phyloP scores from a whole-genome alignment of 2,329 filamentous ascomycete species.

The Botryotinia globosa region DNA sequence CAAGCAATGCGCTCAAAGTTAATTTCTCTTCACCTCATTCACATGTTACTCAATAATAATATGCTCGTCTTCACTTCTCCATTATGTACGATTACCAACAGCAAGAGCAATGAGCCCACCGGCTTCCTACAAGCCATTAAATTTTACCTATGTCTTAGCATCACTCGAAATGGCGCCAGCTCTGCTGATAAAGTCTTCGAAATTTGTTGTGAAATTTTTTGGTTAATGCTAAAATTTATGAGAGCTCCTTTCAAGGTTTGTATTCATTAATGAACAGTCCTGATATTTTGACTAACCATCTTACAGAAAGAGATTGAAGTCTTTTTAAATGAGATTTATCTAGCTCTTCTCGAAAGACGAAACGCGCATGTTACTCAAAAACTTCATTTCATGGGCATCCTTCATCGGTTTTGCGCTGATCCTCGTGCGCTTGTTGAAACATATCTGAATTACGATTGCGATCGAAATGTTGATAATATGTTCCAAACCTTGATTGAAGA shows the following conservation, averaged over 20 bases:
- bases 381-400: constrained; percentile 81
- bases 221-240: constrained; percentile 93
- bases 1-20: constrained; percentile 98
- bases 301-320: constrained; percentile 90
- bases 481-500: constrained; percentile 95
- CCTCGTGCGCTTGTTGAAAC: constrained; percentile 87
- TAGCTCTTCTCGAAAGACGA: constrained; percentile 84
- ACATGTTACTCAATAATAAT: constrained; percentile 93
- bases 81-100: constrained; percentile 86
- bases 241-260: constrained; percentile 85
- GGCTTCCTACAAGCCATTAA: constrained; percentile 93
- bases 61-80: constrained; percentile 88
- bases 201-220: constrained; percentile 95
- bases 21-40: constrained; percentile 90
- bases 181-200: constrained; percentile 91
- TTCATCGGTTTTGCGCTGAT: constrained; percentile 81
- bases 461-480: constrained; percentile 92
- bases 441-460: constrained; percentile 98
- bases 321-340: constrained; percentile 95
- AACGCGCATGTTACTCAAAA: constrained; percentile 89
- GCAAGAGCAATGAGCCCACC: constrained; percentile 82
- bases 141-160: constrained; percentile 91
- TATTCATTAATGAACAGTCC: constrained; percentile 18
- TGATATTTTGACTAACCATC: constrained; percentile 18
- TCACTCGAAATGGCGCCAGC: constrained; percentile 93